phyloP scores from a whole-genome alignment of 1,284 basidiomycete genomes.

The Apiotrichum mycotoxinovorans region DNA sequence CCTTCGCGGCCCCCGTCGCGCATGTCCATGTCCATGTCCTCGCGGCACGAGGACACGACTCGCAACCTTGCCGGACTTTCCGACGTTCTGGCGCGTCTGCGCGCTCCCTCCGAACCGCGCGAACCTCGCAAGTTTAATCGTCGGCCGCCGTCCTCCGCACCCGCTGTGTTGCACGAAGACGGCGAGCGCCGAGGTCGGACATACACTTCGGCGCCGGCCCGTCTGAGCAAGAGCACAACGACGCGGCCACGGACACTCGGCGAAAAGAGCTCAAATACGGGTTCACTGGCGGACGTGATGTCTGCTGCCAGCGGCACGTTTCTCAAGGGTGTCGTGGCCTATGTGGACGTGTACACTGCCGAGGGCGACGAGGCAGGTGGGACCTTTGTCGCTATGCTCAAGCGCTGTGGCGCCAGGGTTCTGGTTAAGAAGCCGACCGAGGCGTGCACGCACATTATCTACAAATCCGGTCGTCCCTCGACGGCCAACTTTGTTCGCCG shows the following conservation, averaged over 20 bases:
- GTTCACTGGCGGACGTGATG: not conserved
- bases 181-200: not conserved
- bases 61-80: slow-evolving; percentile 37
- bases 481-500: slow-evolving; percentile 71
- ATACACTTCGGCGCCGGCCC: not conserved
- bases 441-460: slow-evolving; percentile 81
- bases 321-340: slow-evolving; percentile 73
- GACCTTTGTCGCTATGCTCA: slow-evolving; percentile 81
- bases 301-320: slow-evolving; percentile 14
- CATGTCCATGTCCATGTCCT: slow-evolving; percentile 18
- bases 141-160: not conserved
- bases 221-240: not conserved
- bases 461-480: slow-evolving; percentile 75
- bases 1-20: slow-evolving; percentile 3
- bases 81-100: slow-evolving; percentile 41
- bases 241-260: not conserved
- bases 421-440: slow-evolving; percentile 53
- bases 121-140: not conserved
- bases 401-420: slow-evolving; percentile 76
- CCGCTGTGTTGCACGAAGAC: not conserved
- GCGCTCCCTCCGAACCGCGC: slow-evolving; percentile 8
- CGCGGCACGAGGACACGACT: slow-evolving; percentile 37
- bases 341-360: slow-evolving; percentile 82
- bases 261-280: not conserved
- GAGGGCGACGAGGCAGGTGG: slow-evolving; percentile 79